Base-by-base conservation (phyloP, 495 filamentous ascomycete genomes). In the Penicillium manginii region DNA sequence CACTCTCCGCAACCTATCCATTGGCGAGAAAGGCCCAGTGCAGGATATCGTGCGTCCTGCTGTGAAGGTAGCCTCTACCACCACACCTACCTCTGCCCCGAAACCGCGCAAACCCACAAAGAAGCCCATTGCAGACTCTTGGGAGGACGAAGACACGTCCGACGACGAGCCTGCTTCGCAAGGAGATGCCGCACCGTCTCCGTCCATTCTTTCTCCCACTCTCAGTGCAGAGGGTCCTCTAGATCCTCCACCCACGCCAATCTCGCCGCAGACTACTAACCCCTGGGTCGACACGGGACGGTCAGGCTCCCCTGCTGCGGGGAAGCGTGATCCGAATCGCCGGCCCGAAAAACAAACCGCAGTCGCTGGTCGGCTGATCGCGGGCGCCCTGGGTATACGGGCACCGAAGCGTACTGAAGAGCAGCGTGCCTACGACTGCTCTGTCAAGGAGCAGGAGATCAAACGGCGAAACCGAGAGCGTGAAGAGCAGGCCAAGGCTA, bases 321-420 rank as follows among this genome's bases (percentile, higher is more conserved):
- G 52, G 35, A 62, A 63, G 54, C 62, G 50, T 22, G 56, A 55
- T 37, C 63, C 63, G 32, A 62, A 62, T 18, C 72, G 76, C 45
- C 71, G 92, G 54, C 94, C 92, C 0, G 92, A 96, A 75, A 98
- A 94, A 75, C 93, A 93, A 57, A 94, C 93, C 58, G 91, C 92
- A 2, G 91, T 93, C 43, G 94, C 94, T 23, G 84, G 89, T 55
- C 81, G 94, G 61, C 80, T 98, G 86, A 97, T 98, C 68, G 91
- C 92, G 0, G 90, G 86, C 21, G 94, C 89, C 6, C 76, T 98
- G 64, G 94, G 94, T 4, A 84, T 98, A 40, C 84, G 85, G 58
- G 84, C 90, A 33, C 91, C 90, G 29, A 89, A 84, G 78, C 81
- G 83, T 68, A 97, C 90, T 11, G 91, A 96, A 66, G 93, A 97